phyloP scores from a whole-genome alignment of 805 yeast genomes.

The Wickerhamiella bombiphila region DNA sequence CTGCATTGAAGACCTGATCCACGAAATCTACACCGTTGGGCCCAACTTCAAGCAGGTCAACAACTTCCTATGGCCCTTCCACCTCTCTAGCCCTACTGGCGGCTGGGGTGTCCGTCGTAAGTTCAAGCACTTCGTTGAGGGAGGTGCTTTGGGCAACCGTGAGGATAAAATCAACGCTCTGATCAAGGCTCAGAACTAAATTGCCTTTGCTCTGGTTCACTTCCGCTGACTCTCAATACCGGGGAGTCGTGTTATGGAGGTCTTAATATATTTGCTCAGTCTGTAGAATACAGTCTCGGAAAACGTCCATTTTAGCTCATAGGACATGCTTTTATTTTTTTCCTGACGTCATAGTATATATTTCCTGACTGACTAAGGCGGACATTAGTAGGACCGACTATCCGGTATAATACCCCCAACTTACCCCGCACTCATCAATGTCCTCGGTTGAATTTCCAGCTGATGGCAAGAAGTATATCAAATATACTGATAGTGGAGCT shows the following conservation, averaged over 20 bases:
- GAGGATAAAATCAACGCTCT: constrained; percentile 89
- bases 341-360: too few relatives aligned
- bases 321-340: background rate
- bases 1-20: constrained; percentile 86
- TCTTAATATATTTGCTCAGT: too few relatives aligned
- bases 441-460: constrained; percentile 8
- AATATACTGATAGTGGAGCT: constrained; percentile 12
- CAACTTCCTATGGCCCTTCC: constrained; percentile 98
- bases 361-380: too few relatives aligned
- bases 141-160: constrained; percentile 98
- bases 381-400: too few relatives aligned
- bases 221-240: too few relatives aligned
- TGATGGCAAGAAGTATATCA: constrained; percentile 6
- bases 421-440: constrained; percentile 1
- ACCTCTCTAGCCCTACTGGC: constrained; percentile 91
- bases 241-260: too few relatives aligned
- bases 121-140: constrained; percentile 94
- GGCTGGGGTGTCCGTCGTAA: constrained; percentile 96
- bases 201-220: too few relatives aligned
- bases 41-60: constrained; percentile 97
- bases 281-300: too few relatives aligned
- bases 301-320: background rate
- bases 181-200: constrained; percentile 85
- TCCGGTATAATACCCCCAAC: too few relatives aligned
- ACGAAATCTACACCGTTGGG: constrained; percentile 92